Base-by-base conservation (phyloP, 2,329 filamentous ascomycete species). In the Xylaria digitata region DNA sequence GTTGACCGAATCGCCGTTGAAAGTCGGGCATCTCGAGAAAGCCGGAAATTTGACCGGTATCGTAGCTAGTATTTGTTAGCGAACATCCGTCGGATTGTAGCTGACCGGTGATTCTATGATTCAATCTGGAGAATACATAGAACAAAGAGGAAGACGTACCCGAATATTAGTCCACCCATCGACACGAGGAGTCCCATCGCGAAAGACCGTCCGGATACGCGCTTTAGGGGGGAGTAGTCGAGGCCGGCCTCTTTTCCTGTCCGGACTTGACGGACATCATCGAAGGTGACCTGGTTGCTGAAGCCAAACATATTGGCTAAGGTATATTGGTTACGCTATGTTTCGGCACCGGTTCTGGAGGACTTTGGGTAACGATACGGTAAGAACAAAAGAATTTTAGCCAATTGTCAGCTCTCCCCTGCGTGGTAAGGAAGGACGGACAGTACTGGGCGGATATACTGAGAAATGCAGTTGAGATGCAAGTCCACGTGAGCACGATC, bases 11-110 rank as follows among this genome's bases (percentile, higher is more conserved):
- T 2, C 86, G 81, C 5, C 78, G 71, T 2, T 84, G 73, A 75
- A 88, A 89, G 74, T 89, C 83, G 17, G 80, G 76, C 86, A 88
- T 88, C 66, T 86, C 84, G 0, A 88, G 79, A 71, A 89, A 88
- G 5, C 87, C 86, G 2, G 80, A 84, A 50, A 85, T 85, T 68
- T 87, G 85, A 53, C 85, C 85, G 17, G 83, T 86, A 60, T 86
- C 83, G 64, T 84, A 84, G 8, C 82, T 72, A 43, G 13, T 7
- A 43, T 34, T 34, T 13, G 49, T 63, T 13, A 65, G 65, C 45
- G 7, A 34, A 49, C 7, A 13, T 56, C 37, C 13, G 7, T 17
- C 15, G 43, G 8, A 26, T 30, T 26, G 6, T 21, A 17, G 43
- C 52, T 50, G 9, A 55, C 21, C 17, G 7, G 42, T 5, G 17